phyloP scores from a whole-genome alignment of 768 basidiomycete species.

The Mycena alexandri region DNA sequence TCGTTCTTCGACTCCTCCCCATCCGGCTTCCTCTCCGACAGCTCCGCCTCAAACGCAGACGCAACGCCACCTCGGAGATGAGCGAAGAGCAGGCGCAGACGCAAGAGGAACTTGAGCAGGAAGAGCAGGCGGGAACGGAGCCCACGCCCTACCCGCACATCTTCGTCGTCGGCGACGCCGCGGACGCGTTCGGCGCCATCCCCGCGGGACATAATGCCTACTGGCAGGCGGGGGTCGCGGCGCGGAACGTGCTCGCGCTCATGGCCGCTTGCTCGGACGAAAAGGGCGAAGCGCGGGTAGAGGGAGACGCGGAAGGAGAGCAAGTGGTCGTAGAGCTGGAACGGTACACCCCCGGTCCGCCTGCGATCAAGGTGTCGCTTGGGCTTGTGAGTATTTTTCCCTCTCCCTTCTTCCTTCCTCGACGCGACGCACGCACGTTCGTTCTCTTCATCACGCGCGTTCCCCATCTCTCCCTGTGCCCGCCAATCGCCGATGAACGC shows the following conservation, averaged over 20 bases:
- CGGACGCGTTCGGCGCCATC: constrained; percentile 74
- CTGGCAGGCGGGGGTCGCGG: constrained; percentile 66
- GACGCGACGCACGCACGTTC: neutral
- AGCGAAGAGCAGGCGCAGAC: no score
- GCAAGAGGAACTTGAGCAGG: no score
- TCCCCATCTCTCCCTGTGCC: neutral
- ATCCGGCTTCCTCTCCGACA: no score
- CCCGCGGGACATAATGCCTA: constrained; percentile 71
- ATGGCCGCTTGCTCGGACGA: constrained; percentile 41
- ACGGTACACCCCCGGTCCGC: constrained; percentile 51
- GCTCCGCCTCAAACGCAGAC: no score
- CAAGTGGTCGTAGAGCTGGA: constrained; percentile 57
- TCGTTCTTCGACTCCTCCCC: neutral
- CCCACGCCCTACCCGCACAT: constrained; percentile 62
- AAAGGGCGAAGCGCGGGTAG: no score
- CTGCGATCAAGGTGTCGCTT: constrained; percentile 73
- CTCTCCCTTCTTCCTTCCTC: neutral
- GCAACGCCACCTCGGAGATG: no score
- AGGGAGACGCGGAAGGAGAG: no score
- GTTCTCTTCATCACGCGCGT: neutral
- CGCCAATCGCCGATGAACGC: neutral
- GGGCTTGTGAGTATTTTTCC: constrained; percentile 59
- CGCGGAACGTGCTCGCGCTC: constrained; percentile 64
- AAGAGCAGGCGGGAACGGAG: constrained; percentile 4
- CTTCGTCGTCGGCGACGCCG: constrained; percentile 73